These are phyloP conservation scores for Ilex paraguariensis DNA, from an alignment of 305 asterid species.

Conservation along the genomic window DNA sequence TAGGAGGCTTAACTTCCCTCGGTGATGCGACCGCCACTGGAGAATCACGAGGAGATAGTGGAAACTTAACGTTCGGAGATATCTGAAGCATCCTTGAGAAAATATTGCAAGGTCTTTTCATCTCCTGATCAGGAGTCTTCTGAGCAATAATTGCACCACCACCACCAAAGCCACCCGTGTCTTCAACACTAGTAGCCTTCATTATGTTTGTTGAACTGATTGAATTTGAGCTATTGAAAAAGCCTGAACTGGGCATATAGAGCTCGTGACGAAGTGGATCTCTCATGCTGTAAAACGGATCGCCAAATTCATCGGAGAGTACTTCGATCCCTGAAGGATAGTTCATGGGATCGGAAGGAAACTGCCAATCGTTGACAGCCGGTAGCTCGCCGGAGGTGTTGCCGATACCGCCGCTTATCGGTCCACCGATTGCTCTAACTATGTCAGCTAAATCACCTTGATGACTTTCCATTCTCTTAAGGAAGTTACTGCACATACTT, in stretches of 20 bases:
- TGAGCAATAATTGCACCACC: conserved; percentile 9
- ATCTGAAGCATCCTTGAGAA: conserved; percentile 79
- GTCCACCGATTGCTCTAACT: conserved; percentile 36
- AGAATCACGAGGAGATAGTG: conserved; percentile 20
- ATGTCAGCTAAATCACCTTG: conserved; percentile 88
- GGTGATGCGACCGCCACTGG: conserved; percentile 21
- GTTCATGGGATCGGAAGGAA: conserved; percentile 6
- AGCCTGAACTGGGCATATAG: conserved; percentile 19
- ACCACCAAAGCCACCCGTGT: neutral
- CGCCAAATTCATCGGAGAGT: conserved; percentile 58
- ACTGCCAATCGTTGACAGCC: conserved; percentile 9
- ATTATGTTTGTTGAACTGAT: neutral
- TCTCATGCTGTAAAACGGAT: conserved; percentile 57
- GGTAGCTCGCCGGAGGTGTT: conserved; percentile 16
- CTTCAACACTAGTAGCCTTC: neutral
- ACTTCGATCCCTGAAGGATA: conserved; percentile 24
- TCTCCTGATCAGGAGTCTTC: conserved; percentile 21
- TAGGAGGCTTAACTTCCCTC: conserved; percentile 12
- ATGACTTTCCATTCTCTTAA: conserved; percentile 49
- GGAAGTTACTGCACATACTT: conserved; percentile 2
- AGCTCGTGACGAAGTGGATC: conserved; percentile 62
- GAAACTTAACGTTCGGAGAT: conserved; percentile 41
- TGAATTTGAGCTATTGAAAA: conserved; percentile 15
- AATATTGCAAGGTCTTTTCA: conserved; percentile 25
- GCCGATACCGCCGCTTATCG: conserved; percentile 4